Base-by-base conservation (phyloP, 1,284 basidiomycete genomes). In the Sanghuangporus baumii region DNA sequence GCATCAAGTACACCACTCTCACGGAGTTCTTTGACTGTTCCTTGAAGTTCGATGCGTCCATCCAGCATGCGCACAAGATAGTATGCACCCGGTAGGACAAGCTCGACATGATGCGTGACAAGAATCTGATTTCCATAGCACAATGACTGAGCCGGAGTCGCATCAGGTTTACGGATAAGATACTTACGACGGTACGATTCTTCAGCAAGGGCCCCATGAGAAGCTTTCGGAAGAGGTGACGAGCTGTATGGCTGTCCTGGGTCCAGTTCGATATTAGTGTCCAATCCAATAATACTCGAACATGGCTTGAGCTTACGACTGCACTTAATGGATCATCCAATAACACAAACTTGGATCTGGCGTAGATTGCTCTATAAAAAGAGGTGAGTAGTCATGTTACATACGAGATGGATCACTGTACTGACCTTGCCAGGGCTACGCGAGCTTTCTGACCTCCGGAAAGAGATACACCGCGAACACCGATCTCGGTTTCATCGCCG, bases 41-140 rank as follows among this genome's bases (percentile, higher is more conserved):
- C 89, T 67, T 89, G 84, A 0, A 83, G 83, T 60, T 89, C 86
- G 59, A 91, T 84, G 9, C 85, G 78, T 2, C 89, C 89, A 67
- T 89, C 87, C 3, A 89, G 77, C 85, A 91, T 87, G 16, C 86
- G 82, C 6, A 91, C 81, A 23, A 89, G 76, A 68, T 89, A 89
- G 63, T 85, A 71, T 0, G 88, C 81, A 1, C 82, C 85, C 0
- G 88, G 87, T 20, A 90, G 78, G 18, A 90, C 86, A 1, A 91
- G 78, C 62, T 89, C 86, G 52, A 90, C 85, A 65, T 91, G 88
- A 67, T 91, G 88, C 0, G 89, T 91, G 14, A 89, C 86, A 6
- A 89, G 77, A 54, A 88, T 73, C 84, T 87, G 65, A 1, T 54
- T 18, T 60, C 60, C 37, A 67, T 46, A 36, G 46, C 26, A n/a